These are phyloP conservation scores for Niveomyces coronatus DNA, from an alignment of 2,329 filamentous ascomycete species.

Conservation along the genomic window DNA sequence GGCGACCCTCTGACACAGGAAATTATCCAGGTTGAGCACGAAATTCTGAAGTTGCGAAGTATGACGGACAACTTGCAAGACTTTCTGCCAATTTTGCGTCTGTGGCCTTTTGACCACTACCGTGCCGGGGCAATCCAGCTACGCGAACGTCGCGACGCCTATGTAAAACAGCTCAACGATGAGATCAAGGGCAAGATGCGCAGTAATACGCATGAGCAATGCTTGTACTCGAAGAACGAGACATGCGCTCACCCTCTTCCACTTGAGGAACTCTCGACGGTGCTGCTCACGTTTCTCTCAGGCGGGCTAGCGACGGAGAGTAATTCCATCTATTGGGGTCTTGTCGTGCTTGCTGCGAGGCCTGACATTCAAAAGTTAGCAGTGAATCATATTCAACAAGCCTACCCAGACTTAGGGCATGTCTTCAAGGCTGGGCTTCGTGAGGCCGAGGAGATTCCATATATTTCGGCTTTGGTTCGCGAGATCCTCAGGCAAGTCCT, in stretches of 20 bases:
- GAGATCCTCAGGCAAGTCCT: not conserved
- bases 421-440: not conserved
- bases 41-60: slow-evolving; percentile 4
- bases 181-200: slow-evolving; percentile 3
- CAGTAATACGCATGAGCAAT: not conserved
- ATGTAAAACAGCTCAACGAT: slow-evolving; percentile 1
- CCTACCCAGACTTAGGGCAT: not conserved
- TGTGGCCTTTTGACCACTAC: slow-evolving; percentile 2
- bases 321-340: slow-evolving; percentile 3
- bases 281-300: slow-evolving; percentile 2
- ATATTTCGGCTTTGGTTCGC: slow-evolving; percentile 4
- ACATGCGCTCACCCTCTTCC: not conserved
- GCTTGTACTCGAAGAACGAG: slow-evolving; percentile 3
- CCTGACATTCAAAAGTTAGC: slow-evolving; percentile 1
- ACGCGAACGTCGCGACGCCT: slow-evolving; percentile 5
- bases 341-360: not conserved
- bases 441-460: slow-evolving; percentile 2
- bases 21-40: slow-evolving; percentile 5
- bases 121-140: not conserved
- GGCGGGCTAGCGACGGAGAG: slow-evolving; percentile 4
- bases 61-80: slow-evolving; percentile 6
- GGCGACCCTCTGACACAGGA: slow-evolving; percentile 3
- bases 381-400: not conserved
- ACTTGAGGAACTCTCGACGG: not conserved
- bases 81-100: slow-evolving; percentile 2